phyloP scores from a whole-genome alignment of 352 stramenopile genomes.

The Phytophthora palmivora region DNA sequence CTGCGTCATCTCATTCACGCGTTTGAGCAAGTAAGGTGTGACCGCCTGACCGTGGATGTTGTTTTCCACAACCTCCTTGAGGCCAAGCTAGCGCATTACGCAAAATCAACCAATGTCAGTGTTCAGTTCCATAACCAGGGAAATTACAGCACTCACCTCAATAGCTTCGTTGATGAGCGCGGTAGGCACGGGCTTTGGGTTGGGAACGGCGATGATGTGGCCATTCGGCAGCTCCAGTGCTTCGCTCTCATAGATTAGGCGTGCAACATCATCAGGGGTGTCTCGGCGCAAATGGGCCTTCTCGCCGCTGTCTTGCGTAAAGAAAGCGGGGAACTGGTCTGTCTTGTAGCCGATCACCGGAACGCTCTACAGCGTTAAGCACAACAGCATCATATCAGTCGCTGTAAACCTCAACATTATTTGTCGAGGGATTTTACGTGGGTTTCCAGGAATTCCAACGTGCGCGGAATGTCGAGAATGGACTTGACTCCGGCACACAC shows the following conservation, averaged over 20 bases:
- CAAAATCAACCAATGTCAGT: constrained; percentile 3
- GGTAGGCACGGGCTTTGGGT: constrained; percentile 85
- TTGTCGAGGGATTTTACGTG: constrained; percentile 47
- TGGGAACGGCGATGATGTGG: constrained; percentile 90
- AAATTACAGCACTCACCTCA: constrained; percentile 38
- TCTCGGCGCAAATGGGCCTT: constrained; percentile 89
- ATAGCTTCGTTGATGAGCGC: constrained; percentile 93
- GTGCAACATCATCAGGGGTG: constrained; percentile 86
- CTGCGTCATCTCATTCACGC: constrained; percentile 95
- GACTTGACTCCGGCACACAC: constrained; percentile 99
- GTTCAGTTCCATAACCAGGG: not conserved
- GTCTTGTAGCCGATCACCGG: constrained; percentile 93
- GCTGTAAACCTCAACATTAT: not conserved
- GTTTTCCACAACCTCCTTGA: constrained; percentile 86
- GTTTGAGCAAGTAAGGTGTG: constrained; percentile 91
- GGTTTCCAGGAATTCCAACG: constrained; percentile 98
- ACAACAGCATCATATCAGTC: constrained; percentile 3
- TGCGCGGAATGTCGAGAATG: constrained; percentile 97
- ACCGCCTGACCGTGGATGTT: constrained; percentile 94
- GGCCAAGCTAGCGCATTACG: constrained; percentile 42
- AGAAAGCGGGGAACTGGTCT: constrained; percentile 98
- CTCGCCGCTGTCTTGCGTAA: constrained; percentile 93
- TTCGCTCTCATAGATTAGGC: constrained; percentile 82
- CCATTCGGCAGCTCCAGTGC: constrained; percentile 86
- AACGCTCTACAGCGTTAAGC: constrained; percentile 79